Evolutionary conservation across 176 grass and related monocot species (phyloP).

Genomic region (Areca catechu): DNA sequence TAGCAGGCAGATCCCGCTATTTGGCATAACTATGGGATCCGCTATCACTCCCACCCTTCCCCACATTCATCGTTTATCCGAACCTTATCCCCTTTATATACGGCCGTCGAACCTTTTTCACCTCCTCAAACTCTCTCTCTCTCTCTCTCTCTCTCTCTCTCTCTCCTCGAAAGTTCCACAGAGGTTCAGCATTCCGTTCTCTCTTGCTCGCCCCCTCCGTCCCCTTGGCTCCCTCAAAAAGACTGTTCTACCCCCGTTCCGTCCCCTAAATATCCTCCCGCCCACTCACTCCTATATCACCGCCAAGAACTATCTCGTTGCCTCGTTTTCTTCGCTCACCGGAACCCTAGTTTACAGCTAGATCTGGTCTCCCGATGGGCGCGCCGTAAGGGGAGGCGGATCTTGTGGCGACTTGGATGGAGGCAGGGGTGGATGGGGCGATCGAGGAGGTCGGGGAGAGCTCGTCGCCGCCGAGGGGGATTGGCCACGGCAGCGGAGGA

Average conservation of each 20-base stretch:
- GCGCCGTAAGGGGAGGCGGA: slow-evolving; percentile 5
- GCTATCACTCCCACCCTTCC: no score
- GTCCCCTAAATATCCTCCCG: slow-evolving; percentile 15
- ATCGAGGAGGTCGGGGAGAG: slow-evolving; percentile 94
- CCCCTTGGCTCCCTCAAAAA: background rate
- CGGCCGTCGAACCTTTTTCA: no score
- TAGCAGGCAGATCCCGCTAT: no score
- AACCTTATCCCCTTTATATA: no score
- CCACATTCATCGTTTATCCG: no score
- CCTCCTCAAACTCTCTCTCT: background rate
- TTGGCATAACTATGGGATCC: no score
- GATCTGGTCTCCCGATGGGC: background rate
- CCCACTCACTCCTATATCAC: slow-evolving; percentile 6
- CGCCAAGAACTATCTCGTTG: slow-evolving; percentile 3
- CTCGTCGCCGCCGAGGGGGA: slow-evolving; percentile 51
- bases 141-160: no score
- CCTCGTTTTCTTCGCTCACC: slow-evolving; percentile 10
- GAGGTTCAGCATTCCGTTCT: background rate
- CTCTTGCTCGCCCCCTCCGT: background rate
- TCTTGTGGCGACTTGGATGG: background rate
- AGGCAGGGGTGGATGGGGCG: slow-evolving; percentile 19
- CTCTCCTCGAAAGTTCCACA: background rate
- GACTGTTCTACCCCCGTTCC: slow-evolving; percentile 29
- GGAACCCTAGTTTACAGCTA: slow-evolving; percentile 13
- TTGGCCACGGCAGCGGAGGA: slow-evolving; percentile 16